Conservation (phyloP, 805 yeast species). For the Brettanomyces anomalus region DNA sequence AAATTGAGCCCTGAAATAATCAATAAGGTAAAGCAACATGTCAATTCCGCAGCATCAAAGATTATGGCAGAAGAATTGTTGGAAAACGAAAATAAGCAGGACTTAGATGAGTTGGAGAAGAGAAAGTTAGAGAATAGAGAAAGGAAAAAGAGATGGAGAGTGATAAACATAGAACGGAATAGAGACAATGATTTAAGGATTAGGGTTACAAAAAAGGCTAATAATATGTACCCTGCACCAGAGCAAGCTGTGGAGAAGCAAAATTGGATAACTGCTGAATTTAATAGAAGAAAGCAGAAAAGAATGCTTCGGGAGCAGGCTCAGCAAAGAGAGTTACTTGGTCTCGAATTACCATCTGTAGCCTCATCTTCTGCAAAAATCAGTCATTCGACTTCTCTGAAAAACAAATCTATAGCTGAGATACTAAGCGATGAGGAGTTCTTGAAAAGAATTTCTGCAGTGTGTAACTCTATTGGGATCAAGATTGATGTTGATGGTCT, state of each 20-base stretch:
- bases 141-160: constrained; percentile 79
- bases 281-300: constrained; percentile 52
- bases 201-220: constrained; percentile 68
- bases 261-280: constrained; percentile 72
- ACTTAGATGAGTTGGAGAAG: constrained; percentile 41
- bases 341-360: constrained; percentile 3
- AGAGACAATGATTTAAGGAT: constrained; percentile 82
- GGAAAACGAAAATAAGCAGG: constrained; percentile 1
- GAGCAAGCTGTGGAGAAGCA: constrained; percentile 42
- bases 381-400: constrained; percentile 1
- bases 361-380: no score
- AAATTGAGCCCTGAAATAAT: constrained; percentile 5
- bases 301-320: constrained; percentile 40
- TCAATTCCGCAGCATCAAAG: constrained; percentile 7
- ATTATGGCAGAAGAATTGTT: constrained; percentile 3
- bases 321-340: constrained; percentile 9
- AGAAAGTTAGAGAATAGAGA: constrained; percentile 62
- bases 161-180: constrained; percentile 67
- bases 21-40: constrained; percentile 6
- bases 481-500: background rate
- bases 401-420: constrained; percentile 5
- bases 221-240: constrained; percentile 50
- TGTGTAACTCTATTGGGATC: constrained; percentile 5
- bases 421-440: constrained; percentile 5
- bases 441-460: constrained; percentile 5